A percentile compares a stretch with the other conserved stretches of the same genome.
These are phyloP conservation scores for Eimeria brunetti DNA, from an alignment of 169 alveolate genomes.

Conservation along the genomic window DNA sequence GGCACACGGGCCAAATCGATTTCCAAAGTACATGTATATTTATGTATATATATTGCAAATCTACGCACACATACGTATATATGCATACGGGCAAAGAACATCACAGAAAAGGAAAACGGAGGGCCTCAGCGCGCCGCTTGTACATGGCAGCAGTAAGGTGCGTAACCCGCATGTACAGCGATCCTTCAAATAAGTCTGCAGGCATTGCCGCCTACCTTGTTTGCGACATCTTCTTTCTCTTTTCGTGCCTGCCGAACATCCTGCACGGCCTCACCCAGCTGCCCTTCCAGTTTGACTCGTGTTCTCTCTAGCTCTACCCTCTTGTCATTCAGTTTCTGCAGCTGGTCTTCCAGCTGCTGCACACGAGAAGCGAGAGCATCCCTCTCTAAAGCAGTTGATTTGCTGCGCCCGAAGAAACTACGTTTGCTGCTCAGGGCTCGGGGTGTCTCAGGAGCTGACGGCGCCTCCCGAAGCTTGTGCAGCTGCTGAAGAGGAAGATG, in stretches of 20 bases:
- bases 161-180: neutral
- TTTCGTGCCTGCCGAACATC: conserved; percentile 28
- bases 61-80: neutral
- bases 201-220: neutral
- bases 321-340: conserved; percentile 60
- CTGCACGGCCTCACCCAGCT: conserved; percentile 46
- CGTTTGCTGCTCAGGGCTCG: conserved; percentile 34
- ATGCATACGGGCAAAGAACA: neutral
- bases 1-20: neutral
- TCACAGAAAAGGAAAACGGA: neutral
- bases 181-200: neutral
- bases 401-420: conserved; percentile 65
- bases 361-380: conserved; percentile 61
- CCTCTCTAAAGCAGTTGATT: conserved; percentile 55
- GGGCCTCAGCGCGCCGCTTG: neutral
- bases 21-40: neutral
- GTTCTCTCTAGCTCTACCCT: conserved; percentile 64
- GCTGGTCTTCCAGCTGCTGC: conserved; percentile 51
- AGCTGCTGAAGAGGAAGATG: neutral
- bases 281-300: conserved; percentile 45
- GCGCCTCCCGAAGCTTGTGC: conserved; percentile 67
- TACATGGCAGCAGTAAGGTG: neutral
- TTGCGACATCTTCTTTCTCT: conserved; percentile 2
- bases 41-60: neutral
- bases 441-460: conserved; percentile 61